These are phyloP conservation scores for Penstemon eatonii DNA, from an alignment of 257 asterid genomes.

Conservation along the genomic window DNA sequence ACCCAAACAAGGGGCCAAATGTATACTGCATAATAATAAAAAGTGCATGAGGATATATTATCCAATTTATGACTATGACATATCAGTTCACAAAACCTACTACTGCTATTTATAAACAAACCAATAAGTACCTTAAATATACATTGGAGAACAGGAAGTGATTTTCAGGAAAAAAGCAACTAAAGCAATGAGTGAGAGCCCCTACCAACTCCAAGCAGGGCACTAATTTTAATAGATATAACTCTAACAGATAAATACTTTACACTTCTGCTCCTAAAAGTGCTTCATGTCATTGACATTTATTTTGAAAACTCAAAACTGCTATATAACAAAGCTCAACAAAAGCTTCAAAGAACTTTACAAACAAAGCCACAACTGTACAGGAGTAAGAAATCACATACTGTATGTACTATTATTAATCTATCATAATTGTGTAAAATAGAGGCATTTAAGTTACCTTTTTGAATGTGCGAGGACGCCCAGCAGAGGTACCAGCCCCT, in stretches of 20 bases:
- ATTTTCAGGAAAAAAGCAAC: slow-evolving; percentile 1
- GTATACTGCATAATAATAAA: slow-evolving; percentile 3
- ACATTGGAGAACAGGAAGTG: background rate
- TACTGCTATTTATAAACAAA: background rate
- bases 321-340: background rate
- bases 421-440: slow-evolving; percentile 4
- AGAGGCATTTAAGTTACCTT: slow-evolving; percentile 40
- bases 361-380: background rate
- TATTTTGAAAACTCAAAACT: background rate
- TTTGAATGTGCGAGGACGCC: slow-evolving; percentile 85
- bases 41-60: slow-evolving; percentile 7
- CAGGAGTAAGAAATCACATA: slow-evolving; percentile 1
- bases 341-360: slow-evolving; percentile 4
- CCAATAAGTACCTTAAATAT: background rate
- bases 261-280: background rate
- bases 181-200: background rate
- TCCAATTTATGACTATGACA: slow-evolving; percentile 15
- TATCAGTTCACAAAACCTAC: slow-evolving; percentile 3
- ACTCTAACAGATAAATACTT: background rate
- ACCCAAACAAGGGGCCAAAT: background rate
- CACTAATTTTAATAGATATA: background rate
- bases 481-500: slow-evolving; percentile 84
- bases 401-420: too few species aligned
- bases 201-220: background rate
- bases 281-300: background rate